Conservation (phyloP, 192 early-diverging fungal species). For the Neocallimastix lanati region DNA sequence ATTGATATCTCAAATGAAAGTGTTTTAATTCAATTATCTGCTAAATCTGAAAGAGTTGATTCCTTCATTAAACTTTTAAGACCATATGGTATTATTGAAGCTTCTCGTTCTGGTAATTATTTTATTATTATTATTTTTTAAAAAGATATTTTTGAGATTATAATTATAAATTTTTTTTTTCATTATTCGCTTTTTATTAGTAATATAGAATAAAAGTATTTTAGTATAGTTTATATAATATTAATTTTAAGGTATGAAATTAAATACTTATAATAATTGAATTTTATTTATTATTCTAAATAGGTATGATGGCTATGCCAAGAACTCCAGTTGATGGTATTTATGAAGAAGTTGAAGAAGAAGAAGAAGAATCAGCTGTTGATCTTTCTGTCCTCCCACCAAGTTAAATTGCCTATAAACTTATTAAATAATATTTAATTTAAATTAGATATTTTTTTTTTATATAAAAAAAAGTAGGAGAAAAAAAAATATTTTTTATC, state of each 20-base stretch:
- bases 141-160: too few relatives aligned
- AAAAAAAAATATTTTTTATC: too few relatives aligned
- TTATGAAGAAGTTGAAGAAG: constrained; percentile 44
- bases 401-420: constrained; percentile 33
- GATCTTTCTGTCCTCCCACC: constrained; percentile 86
- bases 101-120: constrained; percentile 57
- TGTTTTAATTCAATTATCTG: constrained; percentile 69
- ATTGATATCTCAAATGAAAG: constrained; percentile 74
- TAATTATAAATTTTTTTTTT: not conserved
- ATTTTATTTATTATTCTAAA: too few relatives aligned
- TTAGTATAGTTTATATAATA: too few relatives aligned
- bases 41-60: constrained; percentile 73
- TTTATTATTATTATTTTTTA: too few relatives aligned
- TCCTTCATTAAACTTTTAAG: constrained; percentile 82
- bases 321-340: constrained; percentile 64
- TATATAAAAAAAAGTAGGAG: too few relatives aligned
- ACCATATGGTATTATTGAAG: constrained; percentile 91
- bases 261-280: too few relatives aligned
- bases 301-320: constrained; percentile 91
- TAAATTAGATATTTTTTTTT: too few relatives aligned
- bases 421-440: too few relatives aligned
- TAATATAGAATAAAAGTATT: too few relatives aligned
- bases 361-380: constrained; percentile 37
- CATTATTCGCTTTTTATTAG: not conserved
- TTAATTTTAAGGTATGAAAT: too few relatives aligned